Evolutionary conservation across 768 basidiomycete species (phyloP), one percentile per base, ranked within the genome.

Genomic region (Mycena latifolia): DNA sequence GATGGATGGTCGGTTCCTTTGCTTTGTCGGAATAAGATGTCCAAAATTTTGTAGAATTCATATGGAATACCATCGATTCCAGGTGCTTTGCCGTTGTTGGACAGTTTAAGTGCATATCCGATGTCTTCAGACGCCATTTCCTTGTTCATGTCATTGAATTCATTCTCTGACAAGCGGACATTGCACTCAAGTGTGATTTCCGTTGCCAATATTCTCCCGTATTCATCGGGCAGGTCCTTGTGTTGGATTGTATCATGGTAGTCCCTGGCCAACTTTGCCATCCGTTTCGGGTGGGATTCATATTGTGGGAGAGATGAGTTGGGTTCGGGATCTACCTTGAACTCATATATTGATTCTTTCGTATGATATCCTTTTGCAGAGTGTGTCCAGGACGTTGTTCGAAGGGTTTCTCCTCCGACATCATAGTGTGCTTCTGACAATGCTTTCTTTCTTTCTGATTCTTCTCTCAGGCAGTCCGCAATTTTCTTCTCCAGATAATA

Each of bases 81-180:
- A n/a, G n/a, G n/a, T n/a, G n/a, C n/a, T 45, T 45, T 45, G n/a
- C 43, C 43, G 22, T 45, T 45, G 43, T 45, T 45, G n/a, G 43
- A 45, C 5, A 45, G 43, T 45, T 45, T 45, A 12, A 45, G 43
- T 22, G 43, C 43, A 45, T 8, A 22, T 45, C n/a, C 43, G 22
- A 45, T 24, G 7, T 24, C n/a, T 24, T 45, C 43, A 6, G 14
- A 17, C 12, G 43, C 6, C 43, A 45, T n/a, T 45, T 22, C 43
- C 22, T 24, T n/a, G 43, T 45, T 17, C 43, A 45, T 45, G n/a
- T 12, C 43, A n/a, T 24, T 22, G n/a, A 47, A 47, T 25, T 47
- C 24, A 11, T 15, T 47, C 46, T 25, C 46, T 47, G 46, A 47
- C 22, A 47, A 17, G 24, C 24, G 46, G 12, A 47, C 46, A 47